Conservation (phyloP, 805 yeast species). For the Yamadazyma kitorensis region DNA sequence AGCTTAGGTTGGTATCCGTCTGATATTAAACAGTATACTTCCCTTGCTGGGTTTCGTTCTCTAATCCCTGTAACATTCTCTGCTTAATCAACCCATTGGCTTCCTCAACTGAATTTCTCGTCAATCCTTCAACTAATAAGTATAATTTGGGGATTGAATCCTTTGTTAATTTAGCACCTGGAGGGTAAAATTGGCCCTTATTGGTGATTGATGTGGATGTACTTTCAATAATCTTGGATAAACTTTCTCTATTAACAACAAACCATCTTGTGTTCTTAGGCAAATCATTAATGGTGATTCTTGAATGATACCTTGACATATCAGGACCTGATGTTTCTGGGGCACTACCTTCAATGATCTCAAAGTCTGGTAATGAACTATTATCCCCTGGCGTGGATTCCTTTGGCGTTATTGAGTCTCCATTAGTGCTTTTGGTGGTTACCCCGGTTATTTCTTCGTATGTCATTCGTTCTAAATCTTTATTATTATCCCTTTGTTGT, state of each 20-base stretch:
- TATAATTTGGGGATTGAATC: slow-evolving; percentile 68
- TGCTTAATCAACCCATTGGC: slow-evolving; percentile 60
- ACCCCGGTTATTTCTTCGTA: slow-evolving; percentile 19
- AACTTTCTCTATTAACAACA: slow-evolving; percentile 64
- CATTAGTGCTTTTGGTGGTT: not conserved
- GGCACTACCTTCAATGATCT: slow-evolving; percentile 50
- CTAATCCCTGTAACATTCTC: slow-evolving; percentile 55
- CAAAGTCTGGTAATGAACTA: slow-evolving; percentile 38
- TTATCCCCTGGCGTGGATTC: slow-evolving; percentile 10
- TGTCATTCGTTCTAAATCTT: slow-evolving; percentile 48
- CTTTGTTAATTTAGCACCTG: slow-evolving; percentile 40
- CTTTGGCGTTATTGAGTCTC: slow-evolving; percentile 11
- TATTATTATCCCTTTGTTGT: slow-evolving; percentile 22
- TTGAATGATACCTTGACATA: slow-evolving; percentile 56
- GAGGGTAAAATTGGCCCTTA: slow-evolving; percentile 68
- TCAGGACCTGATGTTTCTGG: slow-evolving; percentile 59
- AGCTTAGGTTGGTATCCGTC: too few relatives aligned
- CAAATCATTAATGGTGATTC: slow-evolving; percentile 75
- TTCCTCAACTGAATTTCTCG: slow-evolving; percentile 52
- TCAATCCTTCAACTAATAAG: slow-evolving; percentile 72
- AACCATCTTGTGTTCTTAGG: slow-evolving; percentile 81
- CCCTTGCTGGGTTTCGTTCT: slow-evolving; percentile 44
- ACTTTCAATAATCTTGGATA: slow-evolving; percentile 62
- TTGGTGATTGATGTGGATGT: slow-evolving; percentile 77
- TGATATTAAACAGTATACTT: slow-evolving; percentile 45